Evolutionary conservation across 768 basidiomycete species (phyloP), one percentile per base, ranked within the genome.

Genomic region (Piloderma croceum): DNA sequence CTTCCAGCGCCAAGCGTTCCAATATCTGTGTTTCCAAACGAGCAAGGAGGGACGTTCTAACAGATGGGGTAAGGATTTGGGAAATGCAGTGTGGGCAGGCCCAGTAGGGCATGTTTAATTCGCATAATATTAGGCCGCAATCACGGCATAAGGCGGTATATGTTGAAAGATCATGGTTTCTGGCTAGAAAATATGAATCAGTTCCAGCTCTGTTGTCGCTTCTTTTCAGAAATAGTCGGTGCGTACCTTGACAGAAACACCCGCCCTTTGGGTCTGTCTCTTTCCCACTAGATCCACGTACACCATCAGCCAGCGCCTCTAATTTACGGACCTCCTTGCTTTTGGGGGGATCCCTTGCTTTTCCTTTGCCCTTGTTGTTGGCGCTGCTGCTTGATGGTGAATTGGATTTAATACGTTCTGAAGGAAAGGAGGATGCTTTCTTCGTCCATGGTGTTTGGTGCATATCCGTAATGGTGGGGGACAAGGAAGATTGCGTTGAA

Each of bases 161-260:
- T 13, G 57, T 39, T 3, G 83, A 85, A n/a, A 86, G 60, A 1
- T 58, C 42, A 41, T 86, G 83, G 17, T 63, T 59, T 34, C 77
- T 64, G 3, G 81, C 83, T 83, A 48, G 19, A 36, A 23, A 15
- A 34, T 34, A 25, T 20, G 15, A 41, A 10, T 37, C 33, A 34
- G 33, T 11, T 21, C 23, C n/a, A 24, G 29, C 20, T 6, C 20
- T 22, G 13, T 31, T 21, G 7, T 41, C 23, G 31, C 35, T 31
- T 27, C 34, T 22, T 5, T 11, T 10, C 15, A 24, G 23, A 40
- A 24, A 21, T 34, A 7, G 35, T 21, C 13, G 25, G 6, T 0
- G 49, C 61, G 23, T 38, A 77, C 82, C 80, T 63, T 77, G 74
- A 49, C 83, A 86, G 51, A 81, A 85, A 51, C 83, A 86, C 0